phyloP scores from a whole-genome alignment of 257 asterid species.

The Penstemon davidsonii region DNA sequence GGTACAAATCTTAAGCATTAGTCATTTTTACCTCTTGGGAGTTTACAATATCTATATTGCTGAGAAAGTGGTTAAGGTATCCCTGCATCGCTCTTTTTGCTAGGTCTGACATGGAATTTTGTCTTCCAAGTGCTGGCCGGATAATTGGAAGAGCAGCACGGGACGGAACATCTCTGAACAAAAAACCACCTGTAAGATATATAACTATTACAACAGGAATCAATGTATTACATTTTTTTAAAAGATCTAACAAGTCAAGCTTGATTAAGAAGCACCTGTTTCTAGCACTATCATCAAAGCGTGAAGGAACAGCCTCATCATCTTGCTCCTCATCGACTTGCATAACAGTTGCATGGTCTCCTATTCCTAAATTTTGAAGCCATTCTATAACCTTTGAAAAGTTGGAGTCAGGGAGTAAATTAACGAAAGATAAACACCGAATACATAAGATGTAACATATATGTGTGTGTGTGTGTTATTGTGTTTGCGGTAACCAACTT shows the following conservation, averaged over 20 bases:
- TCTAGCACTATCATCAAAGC: slow-evolving; percentile 68
- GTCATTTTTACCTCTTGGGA: slow-evolving; percentile 70
- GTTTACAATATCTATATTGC: slow-evolving; percentile 88
- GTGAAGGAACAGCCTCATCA: slow-evolving; percentile 67
- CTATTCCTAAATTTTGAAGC: slow-evolving; percentile 95
- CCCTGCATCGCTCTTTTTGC: slow-evolving; percentile 96
- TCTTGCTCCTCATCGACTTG: slow-evolving; percentile 92
- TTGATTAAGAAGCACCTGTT: slow-evolving; percentile 65
- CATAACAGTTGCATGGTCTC: slow-evolving; percentile 67
- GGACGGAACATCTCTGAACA: slow-evolving; percentile 99
- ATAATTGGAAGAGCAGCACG: slow-evolving; percentile 92
- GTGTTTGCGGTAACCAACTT: neutral
- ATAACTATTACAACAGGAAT: slow-evolving; percentile 69
- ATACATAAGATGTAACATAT: neutral
- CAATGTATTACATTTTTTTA: slow-evolving; percentile 38
- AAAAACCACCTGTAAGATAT: slow-evolving; percentile 94
- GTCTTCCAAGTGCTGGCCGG: slow-evolving; percentile 94
- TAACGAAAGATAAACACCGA: slow-evolving; percentile 20
- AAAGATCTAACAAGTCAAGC: slow-evolving; percentile 32
- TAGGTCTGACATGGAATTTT: slow-evolving; percentile 81
- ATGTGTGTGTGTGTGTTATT: too few species aligned
- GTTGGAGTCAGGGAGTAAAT: slow-evolving; percentile 32
- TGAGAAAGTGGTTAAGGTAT: slow-evolving; percentile 87
- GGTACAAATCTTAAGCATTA: slow-evolving; percentile 16
- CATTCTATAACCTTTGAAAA: slow-evolving; percentile 79